A percentile compares a stretch with the other conserved stretches of the same genome.
These are phyloP conservation scores for Neonectria neomacrospora DNA, from an alignment of 2,329 filamentous ascomycete genomes.

Conservation along the genomic window DNA sequence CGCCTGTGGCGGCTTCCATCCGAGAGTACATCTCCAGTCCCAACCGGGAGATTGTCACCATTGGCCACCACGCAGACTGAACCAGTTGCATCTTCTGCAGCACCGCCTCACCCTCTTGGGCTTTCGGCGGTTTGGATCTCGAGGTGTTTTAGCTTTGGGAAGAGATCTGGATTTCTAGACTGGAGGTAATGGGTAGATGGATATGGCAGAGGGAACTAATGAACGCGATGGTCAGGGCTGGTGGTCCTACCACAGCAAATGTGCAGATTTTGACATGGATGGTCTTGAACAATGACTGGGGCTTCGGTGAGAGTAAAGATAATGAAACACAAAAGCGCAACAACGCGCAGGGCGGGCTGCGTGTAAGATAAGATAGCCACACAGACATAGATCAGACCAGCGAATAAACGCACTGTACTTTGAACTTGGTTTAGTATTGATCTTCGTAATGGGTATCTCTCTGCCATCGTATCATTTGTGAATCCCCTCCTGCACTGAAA, in stretches of 20 bases:
- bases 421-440: slow-evolving; percentile 12
- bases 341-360: not conserved
- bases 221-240: too few relatives aligned
- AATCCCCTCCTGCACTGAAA: not conserved
- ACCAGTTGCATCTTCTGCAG: not conserved
- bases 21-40: not conserved
- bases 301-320: not conserved
- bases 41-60: not conserved
- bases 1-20: slow-evolving; percentile 13
- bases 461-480: slow-evolving; percentile 19
- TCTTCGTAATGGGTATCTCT: slow-evolving; percentile 34
- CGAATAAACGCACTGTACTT: slow-evolving; percentile 10
- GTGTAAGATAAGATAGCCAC: not conserved
- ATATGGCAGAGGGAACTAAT: not conserved
- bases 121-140: slow-evolving; percentile 1
- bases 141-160: not conserved
- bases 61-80: not conserved
- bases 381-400: not conserved
- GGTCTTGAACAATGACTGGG: not conserved
- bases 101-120: not conserved
- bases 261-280: not conserved
- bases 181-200: not conserved
- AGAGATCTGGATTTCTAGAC: not conserved
- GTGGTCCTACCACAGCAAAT: not conserved
- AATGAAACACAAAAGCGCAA: not conserved